phyloP scores from a whole-genome alignment of 2,329 filamentous ascomycete genomes.

The Calonectria hongkongensis region DNA sequence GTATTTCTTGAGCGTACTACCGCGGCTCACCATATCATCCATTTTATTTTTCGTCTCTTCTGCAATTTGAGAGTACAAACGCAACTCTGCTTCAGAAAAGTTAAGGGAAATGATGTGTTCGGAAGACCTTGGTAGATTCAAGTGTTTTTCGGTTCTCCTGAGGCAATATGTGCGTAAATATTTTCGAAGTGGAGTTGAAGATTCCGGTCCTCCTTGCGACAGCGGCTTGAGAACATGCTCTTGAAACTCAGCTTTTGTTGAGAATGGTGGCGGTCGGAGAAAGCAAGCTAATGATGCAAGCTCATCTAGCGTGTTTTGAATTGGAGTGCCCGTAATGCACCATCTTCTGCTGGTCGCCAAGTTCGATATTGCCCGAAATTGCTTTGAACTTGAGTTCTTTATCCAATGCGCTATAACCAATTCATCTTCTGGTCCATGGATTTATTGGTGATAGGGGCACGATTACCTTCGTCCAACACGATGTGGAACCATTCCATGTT shows the following conservation, averaged over 20 bases:
- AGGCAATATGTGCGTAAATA: slow-evolving; percentile 34
- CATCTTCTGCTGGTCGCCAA: slow-evolving; percentile 67
- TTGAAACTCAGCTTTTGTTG: slow-evolving; percentile 17
- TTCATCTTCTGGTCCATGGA: background rate
- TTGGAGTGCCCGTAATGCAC: slow-evolving; percentile 72
- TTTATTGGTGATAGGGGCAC: too few species aligned
- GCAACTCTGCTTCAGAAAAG: slow-evolving; percentile 15
- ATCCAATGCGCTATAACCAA: slow-evolving; percentile 66
- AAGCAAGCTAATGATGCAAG: slow-evolving; percentile 55
- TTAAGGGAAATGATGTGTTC: background rate
- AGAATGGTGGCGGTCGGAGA: slow-evolving; percentile 32
- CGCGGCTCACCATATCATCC: slow-evolving; percentile 16
- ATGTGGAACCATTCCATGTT: slow-evolving; percentile 64
- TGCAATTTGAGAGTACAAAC: background rate
- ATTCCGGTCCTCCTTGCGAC: slow-evolving; percentile 31
- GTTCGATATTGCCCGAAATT: slow-evolving; percentile 64
- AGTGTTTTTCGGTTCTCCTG: slow-evolving; percentile 26
- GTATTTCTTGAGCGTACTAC: slow-evolving; percentile 10
- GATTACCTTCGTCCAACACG: slow-evolving; percentile 67
- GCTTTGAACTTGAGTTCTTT: slow-evolving; percentile 64
- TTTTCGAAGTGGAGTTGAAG: slow-evolving; percentile 18
- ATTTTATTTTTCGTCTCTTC: slow-evolving; percentile 15
- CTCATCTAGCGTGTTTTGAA: slow-evolving; percentile 72
- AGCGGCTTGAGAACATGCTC: slow-evolving; percentile 8
- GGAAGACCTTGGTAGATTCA: slow-evolving; percentile 12